These are phyloP conservation scores for Psilocybe cubensis DNA, from an alignment of 768 basidiomycete species.

Conservation along the genomic window DNA sequence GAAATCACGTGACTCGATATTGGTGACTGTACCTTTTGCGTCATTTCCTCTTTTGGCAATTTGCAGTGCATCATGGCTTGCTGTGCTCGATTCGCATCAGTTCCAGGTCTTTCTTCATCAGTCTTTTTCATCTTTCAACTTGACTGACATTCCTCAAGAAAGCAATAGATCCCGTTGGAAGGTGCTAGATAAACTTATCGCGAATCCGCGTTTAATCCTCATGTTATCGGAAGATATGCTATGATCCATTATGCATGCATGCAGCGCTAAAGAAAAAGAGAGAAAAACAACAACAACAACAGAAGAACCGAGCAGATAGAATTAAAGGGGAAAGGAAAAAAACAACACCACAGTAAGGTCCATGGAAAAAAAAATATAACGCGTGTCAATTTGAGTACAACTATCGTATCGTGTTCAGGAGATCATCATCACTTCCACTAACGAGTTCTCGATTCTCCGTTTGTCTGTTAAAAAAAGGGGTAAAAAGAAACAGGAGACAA, in stretches of 20 bases:
- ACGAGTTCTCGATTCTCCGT: background rate
- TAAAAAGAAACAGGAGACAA: too few species aligned
- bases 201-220: background rate
- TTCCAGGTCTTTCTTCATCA: conserved; percentile 10
- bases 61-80: background rate
- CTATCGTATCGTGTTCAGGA: background rate
- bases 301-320: conserved; percentile 6
- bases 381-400: conserved; percentile 1
- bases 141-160: background rate
- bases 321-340: conserved; percentile 15
- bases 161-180: background rate
- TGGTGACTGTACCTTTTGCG: conserved; percentile 14
- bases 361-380: conserved; percentile 7
- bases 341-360: conserved; percentile 8
- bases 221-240: background rate
- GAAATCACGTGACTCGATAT: conserved; percentile 34
- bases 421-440: background rate
- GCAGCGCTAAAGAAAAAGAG: conserved; percentile 12
- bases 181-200: background rate
- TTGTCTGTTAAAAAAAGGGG: background rate
- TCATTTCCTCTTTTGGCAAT: conserved; percentile 12
- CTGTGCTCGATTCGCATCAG: background rate
- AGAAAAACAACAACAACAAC: too few species aligned
- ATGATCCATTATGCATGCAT: conserved; percentile 10
- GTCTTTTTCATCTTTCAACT: background rate